Conservation (phyloP, 495 filamentous ascomycete species). For the Apodospora peruviana region DNA sequence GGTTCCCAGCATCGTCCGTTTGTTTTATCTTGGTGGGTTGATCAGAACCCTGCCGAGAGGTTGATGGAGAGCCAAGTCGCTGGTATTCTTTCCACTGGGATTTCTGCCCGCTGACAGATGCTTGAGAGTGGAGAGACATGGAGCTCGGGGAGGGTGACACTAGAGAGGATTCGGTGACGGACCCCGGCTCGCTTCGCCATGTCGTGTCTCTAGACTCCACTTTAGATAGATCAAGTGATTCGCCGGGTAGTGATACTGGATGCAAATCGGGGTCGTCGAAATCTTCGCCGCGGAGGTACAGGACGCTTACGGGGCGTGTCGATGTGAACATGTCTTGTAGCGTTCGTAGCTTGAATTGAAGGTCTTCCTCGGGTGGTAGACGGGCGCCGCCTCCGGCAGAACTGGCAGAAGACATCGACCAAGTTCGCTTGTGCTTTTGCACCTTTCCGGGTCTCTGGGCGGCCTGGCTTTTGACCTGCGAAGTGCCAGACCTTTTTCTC, state of each 20-base stretch:
- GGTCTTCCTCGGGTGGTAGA: conserved; percentile 74
- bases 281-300: conserved; percentile 78
- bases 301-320: conserved; percentile 74
- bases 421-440: conserved; percentile 85
- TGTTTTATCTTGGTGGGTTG: conserved; percentile 43
- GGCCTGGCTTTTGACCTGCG: conserved; percentile 44
- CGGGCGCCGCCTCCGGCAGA: conserved; percentile 55
- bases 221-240: conserved; percentile 53
- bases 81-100: conserved; percentile 53
- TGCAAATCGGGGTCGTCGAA: conserved; percentile 84
- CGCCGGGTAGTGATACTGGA: conserved; percentile 71
- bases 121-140: conserved; percentile 51
- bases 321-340: conserved; percentile 97
- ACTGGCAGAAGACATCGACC: conserved; percentile 90
- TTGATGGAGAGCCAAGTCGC: conserved; percentile 22
- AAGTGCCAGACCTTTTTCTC: conserved; percentile 65
- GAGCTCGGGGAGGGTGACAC: conserved; percentile 70
- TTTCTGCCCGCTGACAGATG: conserved; percentile 27
- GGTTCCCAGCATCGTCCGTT: conserved; percentile 45
- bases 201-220: conserved; percentile 50
- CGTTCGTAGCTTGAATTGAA: conserved; percentile 74
- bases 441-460: conserved; percentile 65
- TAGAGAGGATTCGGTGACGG: conserved; percentile 50
- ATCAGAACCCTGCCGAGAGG: conserved; percentile 40
- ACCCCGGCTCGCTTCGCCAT: conserved; percentile 54